phyloP scores from a whole-genome alignment of 352 stramenopile species.

The Stramenopiles sp. region DNA sequence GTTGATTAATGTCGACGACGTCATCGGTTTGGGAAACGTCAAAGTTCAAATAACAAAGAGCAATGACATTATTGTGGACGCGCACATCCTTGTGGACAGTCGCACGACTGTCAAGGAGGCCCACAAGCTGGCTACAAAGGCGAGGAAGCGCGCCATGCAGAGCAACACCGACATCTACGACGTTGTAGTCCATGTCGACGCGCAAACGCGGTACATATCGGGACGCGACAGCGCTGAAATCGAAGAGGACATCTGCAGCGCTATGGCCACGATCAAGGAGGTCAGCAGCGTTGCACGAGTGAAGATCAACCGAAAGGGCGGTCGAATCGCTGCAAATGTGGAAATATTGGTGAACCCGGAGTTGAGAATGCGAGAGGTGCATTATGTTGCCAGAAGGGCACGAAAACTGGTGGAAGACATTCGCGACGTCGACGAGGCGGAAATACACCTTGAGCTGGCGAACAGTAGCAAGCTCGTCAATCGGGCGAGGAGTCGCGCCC shows the following conservation, averaged over 20 bases:
- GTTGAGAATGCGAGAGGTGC: neutral
- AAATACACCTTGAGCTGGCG: conserved; percentile 9
- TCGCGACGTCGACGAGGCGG: neutral
- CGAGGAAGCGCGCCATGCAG: neutral
- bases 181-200: conserved; percentile 10
- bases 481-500: neutral
- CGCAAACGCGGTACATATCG: neutral
- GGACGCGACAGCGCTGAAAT: neutral
- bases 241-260: conserved; percentile 11
- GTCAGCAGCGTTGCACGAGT: neutral
- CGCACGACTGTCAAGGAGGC: conserved; percentile 4
- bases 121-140: neutral
- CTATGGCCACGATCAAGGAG: conserved; percentile 5
- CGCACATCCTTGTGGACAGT: conserved; percentile 2
- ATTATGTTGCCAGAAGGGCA: conserved; percentile 8
- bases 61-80: neutral
- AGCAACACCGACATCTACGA: neutral
- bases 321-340: neutral
- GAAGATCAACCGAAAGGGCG: neutral
- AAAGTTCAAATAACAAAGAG: neutral
- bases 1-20: neutral
- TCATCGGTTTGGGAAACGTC: neutral
- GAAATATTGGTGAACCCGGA: conserved; percentile 9
- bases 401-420: conserved; percentile 10
- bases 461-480: neutral